A percentile compares a stretch with the other conserved stretches of the same genome.
These are phyloP conservation scores for Talaromyces sp. DNA, from an alignment of 2,329 filamentous ascomycete genomes.

Conservation along the genomic window DNA sequence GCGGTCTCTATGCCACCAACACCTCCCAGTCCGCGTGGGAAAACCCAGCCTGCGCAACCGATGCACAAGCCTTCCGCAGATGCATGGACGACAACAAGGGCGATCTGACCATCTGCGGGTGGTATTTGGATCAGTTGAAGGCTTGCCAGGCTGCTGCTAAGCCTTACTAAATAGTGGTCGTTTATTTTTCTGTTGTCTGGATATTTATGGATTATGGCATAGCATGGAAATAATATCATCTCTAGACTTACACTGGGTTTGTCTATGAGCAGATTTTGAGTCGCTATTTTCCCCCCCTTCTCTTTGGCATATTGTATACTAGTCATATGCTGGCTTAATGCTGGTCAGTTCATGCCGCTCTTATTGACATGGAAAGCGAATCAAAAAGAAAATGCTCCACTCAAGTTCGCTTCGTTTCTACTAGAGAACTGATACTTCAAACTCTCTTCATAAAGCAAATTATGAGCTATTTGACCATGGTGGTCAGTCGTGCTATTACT, in stretches of 20 bases:
- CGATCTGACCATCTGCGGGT: slow-evolving; percentile 92
- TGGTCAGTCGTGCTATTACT: slow-evolving; percentile 19
- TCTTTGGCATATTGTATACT: slow-evolving; percentile 12
- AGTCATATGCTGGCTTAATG: slow-evolving; percentile 12
- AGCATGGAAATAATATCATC: slow-evolving; percentile 16
- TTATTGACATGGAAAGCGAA: slow-evolving; percentile 15
- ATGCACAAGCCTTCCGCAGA: slow-evolving; percentile 81
- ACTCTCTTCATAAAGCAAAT: not conserved
- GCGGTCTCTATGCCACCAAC: slow-evolving; percentile 42
- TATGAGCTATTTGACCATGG: not conserved
- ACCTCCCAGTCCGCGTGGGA: slow-evolving; percentile 35
- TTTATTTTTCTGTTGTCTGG: not conserved
- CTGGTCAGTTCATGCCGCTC: slow-evolving; percentile 2
- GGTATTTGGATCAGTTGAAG: slow-evolving; percentile 97
- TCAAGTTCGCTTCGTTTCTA: slow-evolving; percentile 13
- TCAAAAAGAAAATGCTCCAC: slow-evolving; percentile 16
- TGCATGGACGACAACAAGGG: slow-evolving; percentile 96
- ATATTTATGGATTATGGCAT: slow-evolving; percentile 10
- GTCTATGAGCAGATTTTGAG: slow-evolving; percentile 13
- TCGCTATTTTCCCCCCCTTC: not conserved
- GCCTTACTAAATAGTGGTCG: slow-evolving; percentile 52
- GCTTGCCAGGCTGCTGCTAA: slow-evolving; percentile 75
- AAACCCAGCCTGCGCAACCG: slow-evolving; percentile 67
- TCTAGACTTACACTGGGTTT: slow-evolving; percentile 8
- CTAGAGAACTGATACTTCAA: slow-evolving; percentile 9